phyloP scores from a whole-genome alignment of 1,284 basidiomycete species.

The Pascua guehoae region DNA sequence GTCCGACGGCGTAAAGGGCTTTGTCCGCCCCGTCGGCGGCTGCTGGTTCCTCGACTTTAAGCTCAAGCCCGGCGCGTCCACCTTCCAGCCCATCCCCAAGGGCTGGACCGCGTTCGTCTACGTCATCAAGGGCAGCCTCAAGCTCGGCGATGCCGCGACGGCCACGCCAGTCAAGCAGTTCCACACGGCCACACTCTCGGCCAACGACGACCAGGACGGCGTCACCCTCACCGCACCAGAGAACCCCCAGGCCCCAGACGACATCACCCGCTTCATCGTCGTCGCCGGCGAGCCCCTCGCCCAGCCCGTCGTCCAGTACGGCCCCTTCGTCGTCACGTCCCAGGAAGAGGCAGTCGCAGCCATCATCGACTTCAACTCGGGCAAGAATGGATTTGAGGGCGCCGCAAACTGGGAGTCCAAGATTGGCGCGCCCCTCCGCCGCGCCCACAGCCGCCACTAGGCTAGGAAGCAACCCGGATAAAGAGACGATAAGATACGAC shows the following conservation, averaged over 20 bases:
- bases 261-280: conserved; percentile 69
- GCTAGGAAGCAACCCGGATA: too few species aligned
- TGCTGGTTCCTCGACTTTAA: conserved; percentile 88
- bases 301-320: conserved; percentile 67
- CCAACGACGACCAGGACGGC: conserved; percentile 38
- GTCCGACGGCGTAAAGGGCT: conserved; percentile 70
- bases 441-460: neutral
- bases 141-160: conserved; percentile 51
- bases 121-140: conserved; percentile 62
- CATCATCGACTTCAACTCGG: conserved; percentile 73
- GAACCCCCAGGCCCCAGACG: conserved; percentile 49
- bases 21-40: conserved; percentile 82
- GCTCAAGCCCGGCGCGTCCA: conserved; percentile 62
- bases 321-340: conserved; percentile 68
- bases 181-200: conserved; percentile 65
- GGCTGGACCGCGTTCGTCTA: conserved; percentile 83
- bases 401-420: conserved; percentile 82
- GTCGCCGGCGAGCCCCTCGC: conserved; percentile 79
- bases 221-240: conserved; percentile 45
- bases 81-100: conserved; percentile 80
- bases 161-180: conserved; percentile 57
- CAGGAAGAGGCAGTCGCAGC: conserved; percentile 77
- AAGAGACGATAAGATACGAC: too few species aligned
- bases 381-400: conserved; percentile 84
- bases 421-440: conserved; percentile 56